phyloP scores from a whole-genome alignment of 495 filamentous ascomycete species.

The Hypoxylon cercidicola region DNA sequence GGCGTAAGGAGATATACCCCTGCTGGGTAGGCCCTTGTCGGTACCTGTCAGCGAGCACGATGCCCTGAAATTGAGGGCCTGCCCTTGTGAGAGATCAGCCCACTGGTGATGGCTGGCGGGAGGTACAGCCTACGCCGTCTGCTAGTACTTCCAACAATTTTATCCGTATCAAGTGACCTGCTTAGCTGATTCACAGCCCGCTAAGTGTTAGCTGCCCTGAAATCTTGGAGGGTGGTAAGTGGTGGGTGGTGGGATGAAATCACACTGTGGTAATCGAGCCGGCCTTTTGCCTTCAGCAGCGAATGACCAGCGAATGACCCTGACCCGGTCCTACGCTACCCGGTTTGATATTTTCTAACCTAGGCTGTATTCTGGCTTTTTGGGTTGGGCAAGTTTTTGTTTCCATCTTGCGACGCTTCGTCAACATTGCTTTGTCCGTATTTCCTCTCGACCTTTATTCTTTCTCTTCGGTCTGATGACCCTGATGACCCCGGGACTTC shows the following conservation, averaged over 20 bases:
- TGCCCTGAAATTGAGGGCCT: constrained; percentile 39
- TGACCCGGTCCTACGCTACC: constrained; percentile 15
- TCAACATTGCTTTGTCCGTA: constrained; percentile 22
- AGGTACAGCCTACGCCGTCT: constrained; percentile 31
- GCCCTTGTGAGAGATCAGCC: constrained; percentile 43
- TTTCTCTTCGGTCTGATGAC: constrained; percentile 13
- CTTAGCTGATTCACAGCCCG: constrained; percentile 27
- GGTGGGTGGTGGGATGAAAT: constrained; percentile 28
- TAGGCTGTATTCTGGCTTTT: constrained; percentile 24
- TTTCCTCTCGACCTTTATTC: constrained; percentile 7
- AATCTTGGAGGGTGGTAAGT: no score
- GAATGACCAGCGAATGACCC: constrained; percentile 8
- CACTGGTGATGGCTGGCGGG: constrained; percentile 25
- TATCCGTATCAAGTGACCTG: constrained; percentile 43
- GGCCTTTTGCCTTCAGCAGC: constrained; percentile 34
- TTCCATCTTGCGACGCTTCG: constrained; percentile 22
- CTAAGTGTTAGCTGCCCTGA: constrained; percentile 18
- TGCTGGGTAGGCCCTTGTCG: constrained; percentile 2
- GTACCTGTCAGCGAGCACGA: constrained; percentile 26
- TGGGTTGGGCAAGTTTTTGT: constrained; percentile 11
- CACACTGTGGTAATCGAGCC: constrained; percentile 39
- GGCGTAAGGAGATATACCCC: constrained; percentile 3
- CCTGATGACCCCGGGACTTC: constrained; percentile 11
- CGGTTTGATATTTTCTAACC: constrained; percentile 14
- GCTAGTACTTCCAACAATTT: constrained; percentile 29